phyloP scores from a whole-genome alignment of 805 yeast species.

The Phaffomyces opuntiae region DNA sequence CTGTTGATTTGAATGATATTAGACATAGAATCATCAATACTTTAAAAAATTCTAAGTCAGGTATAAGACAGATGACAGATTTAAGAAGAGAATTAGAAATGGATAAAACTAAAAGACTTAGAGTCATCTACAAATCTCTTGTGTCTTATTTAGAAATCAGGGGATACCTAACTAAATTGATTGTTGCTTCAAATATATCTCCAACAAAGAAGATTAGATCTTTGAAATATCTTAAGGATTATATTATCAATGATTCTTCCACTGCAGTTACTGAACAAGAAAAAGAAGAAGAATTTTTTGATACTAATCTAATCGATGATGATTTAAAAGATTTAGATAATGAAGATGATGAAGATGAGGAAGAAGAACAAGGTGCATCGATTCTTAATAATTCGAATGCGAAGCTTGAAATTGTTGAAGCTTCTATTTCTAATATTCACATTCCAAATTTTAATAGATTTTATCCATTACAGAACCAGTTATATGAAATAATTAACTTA shows the following conservation, averaged over 20 bases:
- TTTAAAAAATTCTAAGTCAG: slow-evolving; percentile 51
- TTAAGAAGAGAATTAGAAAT: slow-evolving; percentile 52
- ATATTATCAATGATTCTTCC: slow-evolving; percentile 24
- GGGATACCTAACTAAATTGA: slow-evolving; percentile 42
- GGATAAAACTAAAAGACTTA: slow-evolving; percentile 32
- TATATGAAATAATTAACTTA: slow-evolving; percentile 40
- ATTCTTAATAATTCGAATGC: slow-evolving; percentile 7
- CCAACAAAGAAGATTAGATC: slow-evolving; percentile 43
- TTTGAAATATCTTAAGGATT: slow-evolving; percentile 36
- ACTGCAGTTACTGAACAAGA: slow-evolving; percentile 21
- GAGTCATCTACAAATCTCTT: slow-evolving; percentile 43
- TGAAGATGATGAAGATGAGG: slow-evolving; percentile 11
- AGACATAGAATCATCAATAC: slow-evolving; percentile 36
- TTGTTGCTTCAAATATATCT: slow-evolving; percentile 41
- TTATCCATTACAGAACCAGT: slow-evolving; percentile 60
- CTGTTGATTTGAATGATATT: slow-evolving; percentile 24
- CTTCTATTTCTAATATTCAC: slow-evolving; percentile 6
- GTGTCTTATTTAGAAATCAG: slow-evolving; percentile 37
- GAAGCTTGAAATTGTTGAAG: slow-evolving; percentile 13
- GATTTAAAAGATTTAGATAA: slow-evolving; percentile 17
- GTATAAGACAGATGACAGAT: slow-evolving; percentile 54
- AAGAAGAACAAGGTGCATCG: slow-evolving; percentile 8
- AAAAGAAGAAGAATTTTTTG: slow-evolving; percentile 24
- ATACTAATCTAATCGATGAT: slow-evolving; percentile 25
- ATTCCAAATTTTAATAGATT: slow-evolving; percentile 37